Conservation (phyloP, 352 stramenopile species). For the Globisporangium orthogonon region DNA sequence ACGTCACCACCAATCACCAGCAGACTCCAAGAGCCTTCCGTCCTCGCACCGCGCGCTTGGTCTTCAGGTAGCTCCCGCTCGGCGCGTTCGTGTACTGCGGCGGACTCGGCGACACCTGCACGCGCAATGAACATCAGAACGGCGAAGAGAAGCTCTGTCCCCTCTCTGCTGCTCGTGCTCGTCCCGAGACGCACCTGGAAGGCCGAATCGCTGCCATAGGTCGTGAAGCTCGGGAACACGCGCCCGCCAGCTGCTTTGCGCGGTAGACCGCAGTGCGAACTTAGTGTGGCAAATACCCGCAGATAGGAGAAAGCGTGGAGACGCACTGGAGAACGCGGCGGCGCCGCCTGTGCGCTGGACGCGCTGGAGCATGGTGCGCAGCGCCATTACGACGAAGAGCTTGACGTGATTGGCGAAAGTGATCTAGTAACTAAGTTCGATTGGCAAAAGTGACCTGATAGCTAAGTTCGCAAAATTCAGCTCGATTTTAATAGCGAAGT, state of each 20-base stretch:
- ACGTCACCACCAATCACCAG: not conserved
- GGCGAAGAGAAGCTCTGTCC: not conserved
- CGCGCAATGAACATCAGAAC: not conserved
- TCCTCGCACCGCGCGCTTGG: conserved; percentile 52
- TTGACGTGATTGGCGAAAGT: no score
- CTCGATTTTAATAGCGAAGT: no score
- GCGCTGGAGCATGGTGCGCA: conserved; percentile 24
- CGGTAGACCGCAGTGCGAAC: not conserved
- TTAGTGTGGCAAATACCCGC: not conserved
- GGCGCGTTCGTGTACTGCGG: conserved; percentile 52
- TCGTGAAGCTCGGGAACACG: conserved; percentile 70
- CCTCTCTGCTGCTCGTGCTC: not conserved
- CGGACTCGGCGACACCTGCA: conserved; percentile 46
- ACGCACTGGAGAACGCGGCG: conserved; percentile 24
- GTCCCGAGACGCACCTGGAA: conserved; percentile 37
- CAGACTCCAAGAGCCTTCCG: not conserved
- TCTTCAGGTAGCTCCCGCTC: conserved; percentile 72
- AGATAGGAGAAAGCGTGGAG: not conserved
- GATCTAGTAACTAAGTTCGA: not conserved
- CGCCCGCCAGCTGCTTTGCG: conserved; percentile 31
- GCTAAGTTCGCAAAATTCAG: no score
- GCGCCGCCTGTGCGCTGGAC: conserved; percentile 9
- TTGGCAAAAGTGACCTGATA: conserved; percentile 2
- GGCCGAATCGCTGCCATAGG: conserved; percentile 64
- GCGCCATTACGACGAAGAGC: conserved; percentile 9